Evolutionary conservation across 2,329 filamentous ascomycete species (phyloP), one percentile per base, ranked within the genome.

Genomic region (Diaporthe helianthi): DNA sequence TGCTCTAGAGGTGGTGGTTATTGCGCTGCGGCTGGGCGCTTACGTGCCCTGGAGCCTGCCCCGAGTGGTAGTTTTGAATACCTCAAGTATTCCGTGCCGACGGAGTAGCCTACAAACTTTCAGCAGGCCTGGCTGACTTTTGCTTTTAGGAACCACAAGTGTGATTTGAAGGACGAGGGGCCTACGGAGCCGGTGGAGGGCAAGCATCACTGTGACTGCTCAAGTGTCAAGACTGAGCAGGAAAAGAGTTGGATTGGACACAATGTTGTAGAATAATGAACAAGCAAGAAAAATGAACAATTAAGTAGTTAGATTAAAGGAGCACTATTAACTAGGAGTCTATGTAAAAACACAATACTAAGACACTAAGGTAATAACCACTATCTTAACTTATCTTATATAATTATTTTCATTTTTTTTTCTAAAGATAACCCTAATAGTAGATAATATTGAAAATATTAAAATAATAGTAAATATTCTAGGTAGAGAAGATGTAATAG

Each of bases 111-210:
- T 0, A 92, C 89, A 4, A 84, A 86, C 68, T 92, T 93, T 75
- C 89, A 90, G 80, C 90, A 92, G 78, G 90, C 90, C 0, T 85
- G 93, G 79, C 79, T 93, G 90, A 92, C 75, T 92, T 89, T 74
- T n/a, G n/a, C n/a, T n/a, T 93, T 93, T 76, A 90, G 90, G 0
- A 83, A 85, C 46, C 90, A 92, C 76, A 87, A 86, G 80, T 92
- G 87, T 75, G 88, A 92, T 75, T 81, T 84, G 71, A 85, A 85
- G 72, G 83, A 83, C 2, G 86, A 89, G 55, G 82, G 82, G 60
- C 79, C 83, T 2, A 83, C 85, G 1, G 78, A 82, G 69, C 83
- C 87, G 2, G 79, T 79, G 71, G 88, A 86, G 72, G 89, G 89
- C 2, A 83, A 85, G 73, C 83, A 89, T 76, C 88, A 90, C 74